Evolutionary conservation across 495 filamentous ascomycete species (phyloP).

Genomic region (Polyplosphaeria fusca): DNA sequence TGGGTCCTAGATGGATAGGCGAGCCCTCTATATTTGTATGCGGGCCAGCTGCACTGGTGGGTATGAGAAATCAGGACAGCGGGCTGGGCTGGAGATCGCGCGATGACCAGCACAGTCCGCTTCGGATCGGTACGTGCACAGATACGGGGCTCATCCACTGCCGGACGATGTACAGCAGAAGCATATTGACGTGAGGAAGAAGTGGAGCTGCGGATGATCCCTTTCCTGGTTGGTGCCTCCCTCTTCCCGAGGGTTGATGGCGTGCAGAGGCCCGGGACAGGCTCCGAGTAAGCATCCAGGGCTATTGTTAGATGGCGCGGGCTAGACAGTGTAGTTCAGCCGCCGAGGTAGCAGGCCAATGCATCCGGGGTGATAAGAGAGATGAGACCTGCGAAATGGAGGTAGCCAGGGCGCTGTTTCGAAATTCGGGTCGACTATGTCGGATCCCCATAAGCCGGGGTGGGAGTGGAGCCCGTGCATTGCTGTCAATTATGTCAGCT

Average conservation of each 20-base stretch:
- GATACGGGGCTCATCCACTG: conserved; percentile 31
- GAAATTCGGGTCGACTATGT: conserved; percentile 28
- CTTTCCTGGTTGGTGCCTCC: conserved; percentile 32
- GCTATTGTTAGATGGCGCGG: conserved; percentile 35
- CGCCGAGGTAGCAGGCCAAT: conserved; percentile 32
- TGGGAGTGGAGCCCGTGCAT: conserved; percentile 16
- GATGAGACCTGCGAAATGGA: conserved; percentile 30
- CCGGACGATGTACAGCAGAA: conserved; percentile 32
- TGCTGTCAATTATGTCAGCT: conserved; percentile 36
- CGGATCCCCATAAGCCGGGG: conserved; percentile 34
- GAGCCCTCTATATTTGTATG: conserved; percentile 35
- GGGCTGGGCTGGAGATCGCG: conserved; percentile 29
- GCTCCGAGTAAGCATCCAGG: conserved; percentile 28
- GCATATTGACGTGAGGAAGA: conserved; percentile 36
- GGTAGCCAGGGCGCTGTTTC: conserved; percentile 30
- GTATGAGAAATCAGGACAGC: conserved; percentile 20
- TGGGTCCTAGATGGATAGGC: conserved; percentile 13
- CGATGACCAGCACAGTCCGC: conserved; percentile 30
- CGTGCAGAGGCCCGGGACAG: conserved; percentile 26
- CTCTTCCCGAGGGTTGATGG: conserved; percentile 33
- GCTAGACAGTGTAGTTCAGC: conserved; percentile 27
- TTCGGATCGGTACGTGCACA: conserved; percentile 33
- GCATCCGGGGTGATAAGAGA: conserved; percentile 33
- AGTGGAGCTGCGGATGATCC: conserved; percentile 28
- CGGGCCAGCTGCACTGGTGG: not conserved